Conservation (phyloP, 257 asterid genomes). For the Nicotiana tabacum region DNA sequence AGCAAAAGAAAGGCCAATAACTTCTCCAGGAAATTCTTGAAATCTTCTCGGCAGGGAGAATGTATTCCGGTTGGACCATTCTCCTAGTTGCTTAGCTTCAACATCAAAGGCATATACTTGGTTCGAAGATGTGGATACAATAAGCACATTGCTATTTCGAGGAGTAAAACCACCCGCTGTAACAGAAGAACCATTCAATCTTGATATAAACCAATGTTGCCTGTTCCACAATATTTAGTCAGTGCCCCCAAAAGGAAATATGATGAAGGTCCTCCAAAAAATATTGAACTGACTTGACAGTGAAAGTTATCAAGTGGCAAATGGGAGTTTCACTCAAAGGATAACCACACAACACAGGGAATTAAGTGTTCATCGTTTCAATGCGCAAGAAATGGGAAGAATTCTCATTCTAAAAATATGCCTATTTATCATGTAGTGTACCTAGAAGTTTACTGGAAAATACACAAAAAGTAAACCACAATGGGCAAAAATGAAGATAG, state of each 20-base stretch:
- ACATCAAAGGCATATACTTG: slow-evolving; percentile 92
- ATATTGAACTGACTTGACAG: neutral
- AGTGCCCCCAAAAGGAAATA: neutral
- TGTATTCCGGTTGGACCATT: slow-evolving; percentile 77
- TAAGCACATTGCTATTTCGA: slow-evolving; percentile 61
- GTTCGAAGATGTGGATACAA: slow-evolving; percentile 82
- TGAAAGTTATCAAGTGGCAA: neutral
- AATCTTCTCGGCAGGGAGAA: slow-evolving; percentile 75
- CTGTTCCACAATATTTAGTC: slow-evolving; percentile 31
- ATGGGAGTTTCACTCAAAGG: neutral
- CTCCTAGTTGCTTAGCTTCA: slow-evolving; percentile 89
- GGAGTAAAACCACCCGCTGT: slow-evolving; percentile 95
- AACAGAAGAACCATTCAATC: slow-evolving; percentile 87
- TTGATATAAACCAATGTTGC: slow-evolving; percentile 96
- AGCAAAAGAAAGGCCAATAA: slow-evolving; percentile 83
- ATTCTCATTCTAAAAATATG: neutral
- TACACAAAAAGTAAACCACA: neutral
- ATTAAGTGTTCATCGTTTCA: neutral
- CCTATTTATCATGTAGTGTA: neutral
- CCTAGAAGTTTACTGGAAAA: neutral
- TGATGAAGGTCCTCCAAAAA: neutral
- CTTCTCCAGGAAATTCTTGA: slow-evolving; percentile 99
- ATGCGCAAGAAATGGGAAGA: neutral
- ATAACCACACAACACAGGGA: neutral
- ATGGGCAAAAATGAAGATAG: neutral